Evolutionary conservation across 305 asterid genomes (phyloP).

Genomic region (Fraxinus albicans): DNA sequence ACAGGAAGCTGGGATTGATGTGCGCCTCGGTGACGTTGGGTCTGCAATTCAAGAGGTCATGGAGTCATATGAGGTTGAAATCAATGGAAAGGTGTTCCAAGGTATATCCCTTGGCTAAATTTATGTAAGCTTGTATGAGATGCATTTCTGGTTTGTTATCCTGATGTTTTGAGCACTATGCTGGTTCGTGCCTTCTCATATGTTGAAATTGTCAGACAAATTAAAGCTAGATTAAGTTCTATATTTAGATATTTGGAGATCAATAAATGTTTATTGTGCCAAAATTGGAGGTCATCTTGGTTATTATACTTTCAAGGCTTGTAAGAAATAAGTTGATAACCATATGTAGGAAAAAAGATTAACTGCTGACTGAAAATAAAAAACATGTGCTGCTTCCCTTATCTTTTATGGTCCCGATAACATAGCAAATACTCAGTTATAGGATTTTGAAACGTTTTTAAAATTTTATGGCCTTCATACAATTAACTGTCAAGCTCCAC

Average conservation of each 20-base stretch:
- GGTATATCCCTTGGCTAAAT: conserved; percentile 43
- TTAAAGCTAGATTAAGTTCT: neutral
- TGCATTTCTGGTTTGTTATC: conserved; percentile 11
- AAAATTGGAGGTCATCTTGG: conserved; percentile 5
- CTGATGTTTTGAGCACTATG: neutral
- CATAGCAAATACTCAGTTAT: neutral
- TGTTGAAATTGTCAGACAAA: neutral
- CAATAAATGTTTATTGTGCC: neutral
- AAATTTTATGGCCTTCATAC: neutral
- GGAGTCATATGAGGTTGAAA: conserved; percentile 99
- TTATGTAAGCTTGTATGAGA: conserved; percentile 14
- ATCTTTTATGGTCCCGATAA: neutral
- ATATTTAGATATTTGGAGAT: neutral
- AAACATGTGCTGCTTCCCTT: neutral
- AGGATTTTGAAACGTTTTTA: neutral
- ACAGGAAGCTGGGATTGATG: conserved; percentile 96
- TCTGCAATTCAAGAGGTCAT: conserved; percentile 99
- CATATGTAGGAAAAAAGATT: neutral
- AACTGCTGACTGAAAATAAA: neutral
- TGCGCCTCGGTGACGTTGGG: conserved; percentile 92
- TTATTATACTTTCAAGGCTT: neutral
- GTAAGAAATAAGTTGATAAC: neutral
- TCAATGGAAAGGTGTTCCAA: conserved; percentile 88
- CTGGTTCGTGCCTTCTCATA: neutral
- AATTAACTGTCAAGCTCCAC: neutral